Evolutionary conservation across 768 basidiomycete species (phyloP).

Genomic region (Stropharia rugosoannulata): DNA sequence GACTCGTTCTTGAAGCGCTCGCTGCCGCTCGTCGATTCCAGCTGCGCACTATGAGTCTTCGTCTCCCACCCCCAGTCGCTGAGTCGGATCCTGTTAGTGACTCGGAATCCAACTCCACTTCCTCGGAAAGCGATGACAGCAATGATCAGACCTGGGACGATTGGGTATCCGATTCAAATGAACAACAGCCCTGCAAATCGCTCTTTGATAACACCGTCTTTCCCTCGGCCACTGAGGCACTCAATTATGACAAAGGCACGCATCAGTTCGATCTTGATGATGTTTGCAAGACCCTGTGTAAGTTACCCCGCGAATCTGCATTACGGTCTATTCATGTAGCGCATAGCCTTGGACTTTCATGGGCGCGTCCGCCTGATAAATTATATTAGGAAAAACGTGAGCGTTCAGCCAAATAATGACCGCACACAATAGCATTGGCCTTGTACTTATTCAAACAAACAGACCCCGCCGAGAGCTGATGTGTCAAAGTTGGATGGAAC

Average conservation of each 20-base stretch:
- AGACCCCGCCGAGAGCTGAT: constrained; percentile 54
- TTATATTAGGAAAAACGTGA: constrained; percentile 77
- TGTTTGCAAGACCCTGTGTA: constrained; percentile 53
- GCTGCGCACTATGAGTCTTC: constrained; percentile 35
- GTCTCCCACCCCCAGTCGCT: constrained; percentile 28
- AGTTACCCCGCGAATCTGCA: constrained; percentile 21
- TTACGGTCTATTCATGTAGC: background rate
- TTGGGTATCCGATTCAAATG: constrained; percentile 71
- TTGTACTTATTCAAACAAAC: constrained; percentile 8
- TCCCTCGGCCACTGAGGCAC: constrained; percentile 54
- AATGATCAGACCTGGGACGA: constrained; percentile 75
- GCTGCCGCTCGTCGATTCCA: background rate
- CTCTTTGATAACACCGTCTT: constrained; percentile 73
- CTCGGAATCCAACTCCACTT: constrained; percentile 28
- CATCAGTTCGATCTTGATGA: constrained; percentile 65
- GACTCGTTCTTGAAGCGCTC: constrained; percentile 1
- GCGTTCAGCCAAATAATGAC: background rate
- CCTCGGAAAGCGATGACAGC: constrained; percentile 32
- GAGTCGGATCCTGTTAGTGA: constrained; percentile 23
- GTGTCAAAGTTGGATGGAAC: constrained; percentile 49
- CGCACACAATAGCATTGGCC: background rate
- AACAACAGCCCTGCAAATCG: constrained; percentile 57
- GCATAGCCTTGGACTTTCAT: constrained; percentile 73
- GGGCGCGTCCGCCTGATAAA: constrained; percentile 83
- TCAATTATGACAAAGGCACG: constrained; percentile 57